phyloP scores from a whole-genome alignment of 169 alveolate species.

The Eimeria praecox region DNA sequence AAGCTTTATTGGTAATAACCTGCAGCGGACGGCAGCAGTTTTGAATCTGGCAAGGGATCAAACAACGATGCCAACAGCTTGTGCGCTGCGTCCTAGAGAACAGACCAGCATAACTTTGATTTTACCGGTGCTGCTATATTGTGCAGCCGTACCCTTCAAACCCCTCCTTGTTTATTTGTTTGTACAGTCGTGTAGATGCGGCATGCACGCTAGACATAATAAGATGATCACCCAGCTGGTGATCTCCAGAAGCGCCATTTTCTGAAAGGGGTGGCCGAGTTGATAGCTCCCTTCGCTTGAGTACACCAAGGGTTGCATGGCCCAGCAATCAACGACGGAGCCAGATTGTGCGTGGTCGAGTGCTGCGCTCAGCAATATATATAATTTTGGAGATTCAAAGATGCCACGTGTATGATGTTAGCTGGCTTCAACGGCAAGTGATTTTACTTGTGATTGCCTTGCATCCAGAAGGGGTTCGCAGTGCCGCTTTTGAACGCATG shows the following conservation, averaged over 20 bases:
- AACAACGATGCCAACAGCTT: background rate
- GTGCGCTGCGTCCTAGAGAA: background rate
- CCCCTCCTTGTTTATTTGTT: background rate
- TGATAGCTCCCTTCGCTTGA: background rate
- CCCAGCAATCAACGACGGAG: background rate
- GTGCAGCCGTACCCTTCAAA: background rate
- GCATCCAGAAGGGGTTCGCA: background rate
- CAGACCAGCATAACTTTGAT: background rate
- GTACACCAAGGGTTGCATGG: background rate
- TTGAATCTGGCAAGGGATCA: background rate
- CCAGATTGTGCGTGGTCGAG: slow-evolving; percentile 9
- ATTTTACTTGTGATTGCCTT: background rate
- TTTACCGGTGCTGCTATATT: too few relatives aligned
- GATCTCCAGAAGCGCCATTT: background rate
- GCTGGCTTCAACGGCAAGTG: background rate
- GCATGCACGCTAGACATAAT: background rate
- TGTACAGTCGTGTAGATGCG: background rate
- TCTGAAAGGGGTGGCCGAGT: background rate
- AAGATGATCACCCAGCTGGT: background rate
- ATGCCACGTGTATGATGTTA: background rate
- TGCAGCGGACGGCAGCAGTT: background rate
- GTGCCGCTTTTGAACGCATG: background rate
- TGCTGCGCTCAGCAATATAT: background rate
- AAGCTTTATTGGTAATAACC: background rate
- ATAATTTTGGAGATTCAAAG: background rate